Evolutionary conservation across 2,329 filamentous ascomycete genomes (phyloP).

Genomic region (Epichloe gansuensis): DNA sequence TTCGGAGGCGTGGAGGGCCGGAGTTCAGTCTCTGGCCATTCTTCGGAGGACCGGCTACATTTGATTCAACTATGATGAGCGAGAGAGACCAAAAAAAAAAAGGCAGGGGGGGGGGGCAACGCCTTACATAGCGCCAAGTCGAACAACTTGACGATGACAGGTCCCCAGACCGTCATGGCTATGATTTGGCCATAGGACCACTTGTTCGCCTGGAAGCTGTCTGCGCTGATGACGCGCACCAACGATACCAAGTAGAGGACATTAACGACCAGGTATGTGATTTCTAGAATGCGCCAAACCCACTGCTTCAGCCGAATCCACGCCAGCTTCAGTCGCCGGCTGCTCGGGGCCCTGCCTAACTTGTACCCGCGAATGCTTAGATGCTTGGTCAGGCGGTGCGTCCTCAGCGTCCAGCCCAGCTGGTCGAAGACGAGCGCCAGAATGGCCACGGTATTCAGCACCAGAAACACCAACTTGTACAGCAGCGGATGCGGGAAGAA

Average conservation of each 20-base stretch:
- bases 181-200: constrained; percentile 28
- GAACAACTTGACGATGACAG: constrained; percentile 27
- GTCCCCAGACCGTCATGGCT: constrained; percentile 26
- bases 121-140: constrained; percentile 24
- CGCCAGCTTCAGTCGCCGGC: constrained; percentile 14
- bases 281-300: constrained; percentile 23
- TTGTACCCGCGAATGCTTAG: constrained; percentile 19
- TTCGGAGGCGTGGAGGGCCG: constrained; percentile 24
- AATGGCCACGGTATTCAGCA: constrained; percentile 24
- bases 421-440: constrained; percentile 21
- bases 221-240: constrained; percentile 21
- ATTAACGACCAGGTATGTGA: constrained; percentile 24
- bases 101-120: too few species aligned
- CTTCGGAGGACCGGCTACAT: constrained; percentile 23
- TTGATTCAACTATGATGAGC: too few species aligned
- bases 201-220: constrained; percentile 22
- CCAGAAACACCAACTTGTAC: constrained; percentile 25
- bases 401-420: constrained; percentile 24
- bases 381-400: constrained; percentile 19
- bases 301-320: constrained; percentile 18
- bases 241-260: constrained; percentile 26
- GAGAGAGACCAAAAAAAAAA: too few species aligned
- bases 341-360: constrained; percentile 18
- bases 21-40: constrained; percentile 23
- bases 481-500: constrained; percentile 26